Percentiles rank a stretch among this genome's conserved stretches.
Evolutionary conservation across 805 yeast genomes (phyloP).

Genomic region (Candida endomychidarum): DNA sequence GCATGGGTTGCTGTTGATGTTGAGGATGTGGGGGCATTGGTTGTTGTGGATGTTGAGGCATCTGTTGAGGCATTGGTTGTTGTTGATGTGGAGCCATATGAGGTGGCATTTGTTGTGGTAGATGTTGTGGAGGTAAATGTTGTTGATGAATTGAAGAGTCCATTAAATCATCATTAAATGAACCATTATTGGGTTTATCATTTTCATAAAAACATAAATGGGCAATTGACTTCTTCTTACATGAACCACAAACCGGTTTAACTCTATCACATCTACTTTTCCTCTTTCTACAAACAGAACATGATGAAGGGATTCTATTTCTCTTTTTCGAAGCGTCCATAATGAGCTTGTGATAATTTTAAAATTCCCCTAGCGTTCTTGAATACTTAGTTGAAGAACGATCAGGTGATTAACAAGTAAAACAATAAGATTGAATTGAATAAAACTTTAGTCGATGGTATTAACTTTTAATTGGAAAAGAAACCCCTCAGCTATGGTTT

Average conservation of each 20-base stretch:
- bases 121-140: too few relatives aligned
- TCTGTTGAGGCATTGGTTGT: too few relatives aligned
- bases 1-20: background rate
- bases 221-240: conserved; percentile 42
- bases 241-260: conserved; percentile 44
- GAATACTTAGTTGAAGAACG: too few relatives aligned
- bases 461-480: too few relatives aligned
- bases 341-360: background rate
- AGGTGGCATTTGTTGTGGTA: background rate
- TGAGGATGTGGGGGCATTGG: too few relatives aligned
- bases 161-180: background rate
- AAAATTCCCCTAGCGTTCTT: too few relatives aligned
- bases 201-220: conserved; percentile 41
- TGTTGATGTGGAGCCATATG: too few relatives aligned
- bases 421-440: too few relatives aligned
- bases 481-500: too few relatives aligned
- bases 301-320: conserved; percentile 42
- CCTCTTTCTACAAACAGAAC: conserved; percentile 45
- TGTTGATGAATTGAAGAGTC: conserved; percentile 3
- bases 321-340: conserved; percentile 36
- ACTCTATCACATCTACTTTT: conserved; percentile 44
- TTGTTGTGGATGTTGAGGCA: conserved; percentile 1
- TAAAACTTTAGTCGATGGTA: too few relatives aligned
- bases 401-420: too few relatives aligned
- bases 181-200: conserved; percentile 13